A percentile compares a stretch with the other conserved stretches of the same genome.
phyloP scores from a whole-genome alignment of 352 stramenopile genomes.

The Pythium phragmiticola region DNA sequence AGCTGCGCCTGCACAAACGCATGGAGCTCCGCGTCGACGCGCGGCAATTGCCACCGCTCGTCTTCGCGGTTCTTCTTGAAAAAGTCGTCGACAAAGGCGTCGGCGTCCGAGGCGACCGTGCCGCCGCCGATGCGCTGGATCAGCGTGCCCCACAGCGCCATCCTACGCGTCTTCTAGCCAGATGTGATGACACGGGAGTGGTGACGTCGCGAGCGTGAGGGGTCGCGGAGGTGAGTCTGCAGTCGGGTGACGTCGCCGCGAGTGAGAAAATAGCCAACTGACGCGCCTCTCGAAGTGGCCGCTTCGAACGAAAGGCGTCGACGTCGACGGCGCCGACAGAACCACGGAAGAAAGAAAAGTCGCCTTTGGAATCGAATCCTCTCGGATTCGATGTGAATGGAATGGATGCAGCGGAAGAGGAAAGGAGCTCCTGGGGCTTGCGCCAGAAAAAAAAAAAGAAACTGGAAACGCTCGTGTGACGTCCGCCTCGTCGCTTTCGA shows the following conservation, averaged over 20 bases:
- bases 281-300: conserved; percentile 3
- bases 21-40: conserved; percentile 39
- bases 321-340: conserved; percentile 9
- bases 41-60: conserved; percentile 48
- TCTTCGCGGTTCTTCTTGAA: conserved; percentile 77
- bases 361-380: background rate
- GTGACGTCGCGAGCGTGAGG: conserved; percentile 7
- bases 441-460: conserved; percentile 19
- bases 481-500: conserved; percentile 28
- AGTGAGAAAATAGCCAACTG: conserved; percentile 9
- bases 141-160: conserved; percentile 83
- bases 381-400: background rate
- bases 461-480: conserved; percentile 19
- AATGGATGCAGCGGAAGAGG: background rate
- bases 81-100: conserved; percentile 76
- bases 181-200: background rate
- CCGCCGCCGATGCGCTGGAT: conserved; percentile 67
- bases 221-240: background rate
- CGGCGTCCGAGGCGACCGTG: conserved; percentile 54
- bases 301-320: background rate
- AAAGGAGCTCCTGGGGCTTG: background rate
- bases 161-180: conserved; percentile 15
- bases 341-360: background rate
- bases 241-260: background rate
- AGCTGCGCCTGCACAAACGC: conserved; percentile 63